Evolutionary conservation across 139 green algal genomes (phyloP), one percentile per base, ranked within the genome.

Genomic region (Desmodesmus armatus): DNA sequence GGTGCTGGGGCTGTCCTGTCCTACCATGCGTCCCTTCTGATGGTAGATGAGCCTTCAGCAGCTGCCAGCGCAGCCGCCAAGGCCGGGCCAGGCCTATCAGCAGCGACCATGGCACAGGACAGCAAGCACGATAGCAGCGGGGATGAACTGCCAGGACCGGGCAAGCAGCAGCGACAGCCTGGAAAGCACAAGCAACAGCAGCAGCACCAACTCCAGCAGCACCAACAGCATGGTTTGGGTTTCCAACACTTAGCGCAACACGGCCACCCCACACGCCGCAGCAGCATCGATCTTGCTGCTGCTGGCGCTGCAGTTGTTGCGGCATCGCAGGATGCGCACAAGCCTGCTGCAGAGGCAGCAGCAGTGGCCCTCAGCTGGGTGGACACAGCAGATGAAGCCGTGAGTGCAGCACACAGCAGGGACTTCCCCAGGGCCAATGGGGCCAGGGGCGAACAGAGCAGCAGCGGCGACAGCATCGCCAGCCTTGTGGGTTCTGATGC

Each of bases 21-120:
- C 15, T 82, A 82, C 39, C 76, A 82, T 39, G 72, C 76, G 9
- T 82, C 76, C 27, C n/a, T 82, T 23, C 76, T 82, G 37, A 53
- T 82, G 76, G 76, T 55, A 47, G 53, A 82, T 2, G 21, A 53
- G 31, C 75, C 37, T 21, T 37, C 35, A 29, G 35, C 35, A 72
- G 29, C 37, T 60, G 31, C 29, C 69, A 77, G 27, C 69, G 51
- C 2, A 39, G 51, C 44, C 25, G 23, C 47, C 47, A 51, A 49
- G 67, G 43, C 40, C 31, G 49, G 39, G 65, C 4, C 11, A 75
- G 37, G 31, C 49, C 17, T 1, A 17, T 35, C 35, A 55, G 67
- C 67, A 35, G 40, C 39, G 37, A 39, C 23, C 23, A 23, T 3
- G 31, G 69, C 40, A 37, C 9, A 9, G 23, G 60, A 29, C 71